Evolutionary conservation across 2,329 filamentous ascomycete species (phyloP).

Genomic region (Mycosphaerella sp.): DNA sequence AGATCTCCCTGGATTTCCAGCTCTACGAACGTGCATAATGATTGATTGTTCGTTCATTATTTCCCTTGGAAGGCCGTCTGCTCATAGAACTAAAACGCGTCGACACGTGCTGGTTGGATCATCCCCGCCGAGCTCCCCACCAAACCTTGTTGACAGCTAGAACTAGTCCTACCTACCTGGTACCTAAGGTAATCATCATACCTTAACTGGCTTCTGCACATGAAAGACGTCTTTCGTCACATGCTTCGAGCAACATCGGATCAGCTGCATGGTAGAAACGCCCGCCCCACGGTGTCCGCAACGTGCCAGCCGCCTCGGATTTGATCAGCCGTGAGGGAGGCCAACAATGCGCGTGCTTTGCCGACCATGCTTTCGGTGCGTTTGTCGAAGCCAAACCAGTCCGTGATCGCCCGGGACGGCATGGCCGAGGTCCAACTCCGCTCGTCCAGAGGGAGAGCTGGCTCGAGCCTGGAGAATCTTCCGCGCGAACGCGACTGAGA

Average conservation of each 20-base stretch:
- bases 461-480: slow-evolving; percentile 15
- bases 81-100: not conserved
- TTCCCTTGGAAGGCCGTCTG: too few species aligned
- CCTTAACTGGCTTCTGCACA: slow-evolving; percentile 9
- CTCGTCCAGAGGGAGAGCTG: slow-evolving; percentile 25
- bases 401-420: slow-evolving; percentile 20
- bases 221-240: slow-evolving; percentile 13
- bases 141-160: slow-evolving; percentile 8
- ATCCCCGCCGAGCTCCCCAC: slow-evolving; percentile 12
- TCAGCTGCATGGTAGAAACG: not conserved
- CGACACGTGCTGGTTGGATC: slow-evolving; percentile 6
- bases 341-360: not conserved
- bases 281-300: not conserved
- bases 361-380: not conserved
- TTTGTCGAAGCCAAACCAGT: not conserved
- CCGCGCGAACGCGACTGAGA: slow-evolving; percentile 20
- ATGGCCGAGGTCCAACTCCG: slow-evolving; percentile 26
- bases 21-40: slow-evolving; percentile 27
- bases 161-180: too few species aligned
- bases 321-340: not conserved
- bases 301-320: slow-evolving; percentile 4
- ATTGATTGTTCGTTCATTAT: too few species aligned
- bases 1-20: slow-evolving; percentile 29
- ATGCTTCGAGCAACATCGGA: slow-evolving; percentile 6
- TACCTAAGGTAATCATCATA: too few species aligned